Evolutionary conservation across 148 eudicot genomes (phyloP).

Genomic region (Diospyros kaki): DNA sequence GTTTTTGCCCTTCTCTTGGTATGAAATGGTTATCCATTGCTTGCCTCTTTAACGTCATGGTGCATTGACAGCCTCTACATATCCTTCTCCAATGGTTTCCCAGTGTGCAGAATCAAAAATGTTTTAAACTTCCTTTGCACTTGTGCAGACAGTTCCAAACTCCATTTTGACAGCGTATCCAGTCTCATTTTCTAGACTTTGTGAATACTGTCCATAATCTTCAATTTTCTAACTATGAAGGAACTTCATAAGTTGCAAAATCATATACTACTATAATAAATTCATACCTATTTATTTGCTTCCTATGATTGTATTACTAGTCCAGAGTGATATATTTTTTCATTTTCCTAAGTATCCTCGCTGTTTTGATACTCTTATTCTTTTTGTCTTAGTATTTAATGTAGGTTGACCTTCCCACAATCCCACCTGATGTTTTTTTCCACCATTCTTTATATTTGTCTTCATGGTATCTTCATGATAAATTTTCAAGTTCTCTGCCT

Average conservation of each 20-base stretch:
- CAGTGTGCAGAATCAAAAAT: neutral
- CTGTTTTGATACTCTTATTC: neutral
- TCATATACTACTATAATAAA: neutral
- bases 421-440: neutral
- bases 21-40: slow-evolving; percentile 24
- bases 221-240: neutral
- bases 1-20: slow-evolving; percentile 87
- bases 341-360: neutral
- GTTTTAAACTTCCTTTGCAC: neutral
- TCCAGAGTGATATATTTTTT: neutral
- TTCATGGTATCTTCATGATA: slow-evolving; percentile 1
- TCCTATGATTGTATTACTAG: neutral
- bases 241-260: neutral
- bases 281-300: neutral
- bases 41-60: slow-evolving; percentile 4
- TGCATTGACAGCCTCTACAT: neutral
- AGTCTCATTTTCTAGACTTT: too few species aligned
- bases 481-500: neutral
- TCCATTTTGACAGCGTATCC: neutral
- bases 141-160: neutral
- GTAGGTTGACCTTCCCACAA: neutral
- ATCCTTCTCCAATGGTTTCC: slow-evolving; percentile 2
- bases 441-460: neutral
- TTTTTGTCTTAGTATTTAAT: neutral
- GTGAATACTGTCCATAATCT: neutral